Evolutionary conservation across 345 rosid species (phyloP).

Genomic region (Kernera saxatilis): DNA sequence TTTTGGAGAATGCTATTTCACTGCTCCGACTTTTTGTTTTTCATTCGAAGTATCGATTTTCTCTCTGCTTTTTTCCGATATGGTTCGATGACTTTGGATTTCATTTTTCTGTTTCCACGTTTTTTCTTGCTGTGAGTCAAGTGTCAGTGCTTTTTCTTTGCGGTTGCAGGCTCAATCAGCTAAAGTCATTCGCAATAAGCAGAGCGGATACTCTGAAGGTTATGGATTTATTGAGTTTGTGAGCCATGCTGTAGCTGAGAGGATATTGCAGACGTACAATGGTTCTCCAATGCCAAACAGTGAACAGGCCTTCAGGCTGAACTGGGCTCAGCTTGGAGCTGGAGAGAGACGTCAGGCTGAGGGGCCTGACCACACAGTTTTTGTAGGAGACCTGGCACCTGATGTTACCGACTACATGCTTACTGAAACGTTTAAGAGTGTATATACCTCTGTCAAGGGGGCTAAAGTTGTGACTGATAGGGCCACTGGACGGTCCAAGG

Average conservation of each 20-base stretch:
- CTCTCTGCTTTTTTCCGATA: no score
- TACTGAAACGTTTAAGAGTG: constrained; percentile 64
- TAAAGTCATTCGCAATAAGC: constrained; percentile 86
- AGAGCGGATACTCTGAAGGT: constrained; percentile 62
- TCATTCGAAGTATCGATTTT: neutral
- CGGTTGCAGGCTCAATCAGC: constrained; percentile 51
- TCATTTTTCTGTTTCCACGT: neutral
- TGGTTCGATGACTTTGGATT: neutral
- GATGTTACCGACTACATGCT: constrained; percentile 79
- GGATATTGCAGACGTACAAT: constrained; percentile 66
- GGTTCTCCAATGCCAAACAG: constrained; percentile 70
- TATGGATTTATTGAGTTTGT: constrained; percentile 88
- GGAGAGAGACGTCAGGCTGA: constrained; percentile 91
- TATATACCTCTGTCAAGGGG: constrained; percentile 70
- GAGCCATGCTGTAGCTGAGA: constrained; percentile 68
- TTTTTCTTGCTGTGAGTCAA: neutral
- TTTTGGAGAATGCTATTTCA: neutral
- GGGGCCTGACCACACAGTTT: constrained; percentile 74
- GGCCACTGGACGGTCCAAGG: constrained; percentile 87
- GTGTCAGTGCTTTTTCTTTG: neutral
- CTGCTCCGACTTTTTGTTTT: neutral
- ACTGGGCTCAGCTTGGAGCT: constrained; percentile 86
- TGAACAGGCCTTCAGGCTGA: constrained; percentile 77
- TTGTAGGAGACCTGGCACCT: constrained; percentile 90
- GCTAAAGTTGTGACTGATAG: constrained; percentile 93